phyloP scores from a whole-genome alignment of 768 basidiomycete species.

The Mycena belliarum region DNA sequence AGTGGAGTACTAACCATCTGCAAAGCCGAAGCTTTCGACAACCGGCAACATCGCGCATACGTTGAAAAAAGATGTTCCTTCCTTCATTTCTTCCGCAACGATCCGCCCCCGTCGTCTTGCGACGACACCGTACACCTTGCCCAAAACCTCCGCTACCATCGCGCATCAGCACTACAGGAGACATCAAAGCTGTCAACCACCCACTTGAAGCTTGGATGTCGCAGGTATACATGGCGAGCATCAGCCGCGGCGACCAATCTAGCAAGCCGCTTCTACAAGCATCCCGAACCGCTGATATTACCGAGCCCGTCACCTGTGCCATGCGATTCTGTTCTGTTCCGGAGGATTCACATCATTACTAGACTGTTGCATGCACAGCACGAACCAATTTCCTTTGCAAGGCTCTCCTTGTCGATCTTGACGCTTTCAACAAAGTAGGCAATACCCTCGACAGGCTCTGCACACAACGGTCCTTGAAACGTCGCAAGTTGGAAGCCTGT shows the following conservation, averaged over 20 bases:
- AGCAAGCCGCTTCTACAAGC: conserved; percentile 86
- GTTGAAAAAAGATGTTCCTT: conserved; percentile 93
- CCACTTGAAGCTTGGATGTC: conserved; percentile 97
- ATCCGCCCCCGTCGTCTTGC: conserved; percentile 89
- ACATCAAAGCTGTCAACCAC: conserved; percentile 30
- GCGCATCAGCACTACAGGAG: conserved; percentile 16
- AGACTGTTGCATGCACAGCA: conserved; percentile 1
- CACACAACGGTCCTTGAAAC: conserved; percentile 92
- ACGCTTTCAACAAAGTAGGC: conserved; percentile 87
- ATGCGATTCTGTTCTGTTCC: conserved; percentile 71
- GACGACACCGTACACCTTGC: conserved; percentile 96
- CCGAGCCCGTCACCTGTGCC: conserved; percentile 85
- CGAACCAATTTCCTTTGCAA: conserved; percentile 70
- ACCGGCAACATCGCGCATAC: conserved; percentile 90
- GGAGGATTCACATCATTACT: conserved; percentile 12
- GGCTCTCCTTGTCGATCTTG: conserved; percentile 55
- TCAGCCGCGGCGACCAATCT: conserved; percentile 96
- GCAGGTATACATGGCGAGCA: conserved; percentile 98
- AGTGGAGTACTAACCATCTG: conserved; percentile 68
- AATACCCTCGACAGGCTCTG: conserved; percentile 92
- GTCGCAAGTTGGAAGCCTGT: conserved; percentile 94
- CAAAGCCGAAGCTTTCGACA: conserved; percentile 96
- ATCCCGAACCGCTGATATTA: conserved; percentile 87
- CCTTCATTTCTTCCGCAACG: conserved; percentile 97
- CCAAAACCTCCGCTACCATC: conserved; percentile 86